Conservation (phyloP, 768 basidiomycete species). For the Leccinum obscurum region DNA sequence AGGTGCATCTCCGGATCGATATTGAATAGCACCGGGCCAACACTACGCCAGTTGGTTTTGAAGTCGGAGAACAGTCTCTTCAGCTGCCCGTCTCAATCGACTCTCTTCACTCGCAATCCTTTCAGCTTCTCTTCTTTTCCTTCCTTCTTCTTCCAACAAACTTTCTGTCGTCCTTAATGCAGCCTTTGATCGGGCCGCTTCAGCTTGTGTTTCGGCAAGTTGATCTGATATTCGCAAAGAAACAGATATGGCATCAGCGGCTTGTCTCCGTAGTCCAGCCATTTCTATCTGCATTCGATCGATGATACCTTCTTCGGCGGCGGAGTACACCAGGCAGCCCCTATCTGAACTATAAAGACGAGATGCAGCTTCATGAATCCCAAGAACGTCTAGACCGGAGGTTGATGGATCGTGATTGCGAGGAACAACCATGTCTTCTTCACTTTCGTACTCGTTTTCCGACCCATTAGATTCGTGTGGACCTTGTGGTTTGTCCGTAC, state of each 20-base stretch:
- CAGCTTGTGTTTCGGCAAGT: slow-evolving; percentile 63
- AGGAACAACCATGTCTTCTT: slow-evolving; percentile 57
- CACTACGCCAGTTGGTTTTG: slow-evolving; percentile 25
- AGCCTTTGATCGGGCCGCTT: slow-evolving; percentile 54
- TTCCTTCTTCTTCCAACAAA: slow-evolving; percentile 59
- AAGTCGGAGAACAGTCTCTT: slow-evolving; percentile 46
- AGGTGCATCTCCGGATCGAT: slow-evolving; percentile 2
- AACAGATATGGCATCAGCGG: slow-evolving; percentile 65
- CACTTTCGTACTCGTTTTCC: slow-evolving; percentile 62
- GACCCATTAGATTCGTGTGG: slow-evolving; percentile 43
- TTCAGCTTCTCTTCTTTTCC: slow-evolving; percentile 60
- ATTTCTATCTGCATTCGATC: slow-evolving; percentile 70
- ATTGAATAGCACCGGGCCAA: background rate
- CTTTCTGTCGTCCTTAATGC: slow-evolving; percentile 55
- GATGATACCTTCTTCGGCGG: slow-evolving; percentile 44
- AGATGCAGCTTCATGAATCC: slow-evolving; percentile 35
- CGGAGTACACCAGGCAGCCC: slow-evolving; percentile 24
- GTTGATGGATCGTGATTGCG: slow-evolving; percentile 44
- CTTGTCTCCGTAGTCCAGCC: slow-evolving; percentile 60
- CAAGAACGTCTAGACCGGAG: slow-evolving; percentile 38
- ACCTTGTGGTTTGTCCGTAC: slow-evolving; percentile 39
- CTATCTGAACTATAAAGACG: slow-evolving; percentile 44
- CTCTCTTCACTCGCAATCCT: slow-evolving; percentile 49
- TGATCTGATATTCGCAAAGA: slow-evolving; percentile 69
- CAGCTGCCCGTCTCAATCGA: slow-evolving; percentile 46